These are phyloP conservation scores for Huntiella moniliformis DNA, from an alignment of 2,329 filamentous ascomycete genomes.

Conservation along the genomic window DNA sequence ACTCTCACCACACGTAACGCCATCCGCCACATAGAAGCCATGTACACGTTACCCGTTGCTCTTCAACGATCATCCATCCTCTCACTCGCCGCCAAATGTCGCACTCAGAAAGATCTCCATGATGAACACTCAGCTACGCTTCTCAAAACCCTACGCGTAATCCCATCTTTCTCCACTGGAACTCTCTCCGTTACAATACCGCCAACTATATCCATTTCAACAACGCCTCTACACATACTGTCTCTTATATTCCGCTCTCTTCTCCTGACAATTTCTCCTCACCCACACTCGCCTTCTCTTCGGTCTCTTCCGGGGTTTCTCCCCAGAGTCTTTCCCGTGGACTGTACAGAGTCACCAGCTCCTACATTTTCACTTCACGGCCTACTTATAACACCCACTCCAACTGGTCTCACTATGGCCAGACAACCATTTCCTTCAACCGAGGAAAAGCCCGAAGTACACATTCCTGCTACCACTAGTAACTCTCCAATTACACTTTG, in stretches of 20 bases:
- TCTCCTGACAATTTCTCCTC: slow-evolving; percentile 31
- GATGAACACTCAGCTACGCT: slow-evolving; percentile 35
- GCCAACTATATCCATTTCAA: too few species aligned
- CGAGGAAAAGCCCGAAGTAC: slow-evolving; percentile 18
- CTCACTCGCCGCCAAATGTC: slow-evolving; percentile 31
- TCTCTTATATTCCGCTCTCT: slow-evolving; percentile 29
- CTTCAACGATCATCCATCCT: slow-evolving; percentile 48
- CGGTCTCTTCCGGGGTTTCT: slow-evolving; percentile 27
- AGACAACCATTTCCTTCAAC: neutral
- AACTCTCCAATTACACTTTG: slow-evolving; percentile 20
- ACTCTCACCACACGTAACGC: slow-evolving; percentile 69
- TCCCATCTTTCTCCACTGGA: neutral
- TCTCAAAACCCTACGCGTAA: slow-evolving; percentile 10
- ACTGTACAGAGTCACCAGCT: slow-evolving; percentile 15
- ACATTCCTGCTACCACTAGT: too few species aligned
- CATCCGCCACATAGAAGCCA: slow-evolving; percentile 41
- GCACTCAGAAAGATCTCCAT: slow-evolving; percentile 24
- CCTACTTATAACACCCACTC: slow-evolving; percentile 26
- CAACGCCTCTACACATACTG: slow-evolving; percentile 18
- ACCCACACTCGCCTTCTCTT: slow-evolving; percentile 24
- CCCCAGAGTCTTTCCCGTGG: slow-evolving; percentile 28
- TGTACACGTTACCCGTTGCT: slow-evolving; percentile 44
- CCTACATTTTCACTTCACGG: slow-evolving; percentile 22
- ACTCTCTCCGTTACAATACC: neutral
- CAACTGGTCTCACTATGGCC: slow-evolving; percentile 20